Conservation (phyloP, 805 yeast species). For the Saturnispora halmiae region DNA sequence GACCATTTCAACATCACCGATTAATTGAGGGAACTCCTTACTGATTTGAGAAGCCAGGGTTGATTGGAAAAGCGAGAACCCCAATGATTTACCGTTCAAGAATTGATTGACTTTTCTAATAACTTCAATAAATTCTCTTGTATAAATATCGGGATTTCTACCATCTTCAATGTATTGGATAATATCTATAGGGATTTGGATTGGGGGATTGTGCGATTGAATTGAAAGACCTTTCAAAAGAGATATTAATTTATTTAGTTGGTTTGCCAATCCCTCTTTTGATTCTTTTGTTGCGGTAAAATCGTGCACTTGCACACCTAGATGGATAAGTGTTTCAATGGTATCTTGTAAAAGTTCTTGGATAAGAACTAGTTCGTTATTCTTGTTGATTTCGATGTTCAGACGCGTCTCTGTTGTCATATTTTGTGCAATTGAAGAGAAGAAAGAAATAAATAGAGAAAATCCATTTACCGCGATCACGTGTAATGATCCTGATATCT, state of each 20-base stretch:
- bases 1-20: too few species aligned
- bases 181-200: slow-evolving; percentile 73
- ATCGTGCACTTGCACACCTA: slow-evolving; percentile 89
- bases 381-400: slow-evolving; percentile 10
- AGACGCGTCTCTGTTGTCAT: slow-evolving; percentile 27
- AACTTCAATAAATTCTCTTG: slow-evolving; percentile 92
- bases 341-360: slow-evolving; percentile 40
- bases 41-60: slow-evolving; percentile 59
- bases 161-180: slow-evolving; percentile 91
- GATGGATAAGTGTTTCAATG: slow-evolving; percentile 75
- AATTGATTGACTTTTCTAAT: slow-evolving; percentile 85
- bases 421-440: background rate
- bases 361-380: slow-evolving; percentile 18
- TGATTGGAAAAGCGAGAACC: slow-evolving; percentile 45
- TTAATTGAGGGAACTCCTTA: slow-evolving; percentile 73
- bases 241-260: slow-evolving; percentile 33
- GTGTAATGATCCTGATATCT: too few species aligned
- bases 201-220: slow-evolving; percentile 29
- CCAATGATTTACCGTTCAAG: slow-evolving; percentile 74
- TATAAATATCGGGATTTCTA: slow-evolving; percentile 92
- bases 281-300: slow-evolving; percentile 84
- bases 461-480: too few species aligned
- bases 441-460: background rate
- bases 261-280: slow-evolving; percentile 44
- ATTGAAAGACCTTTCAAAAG: slow-evolving; percentile 29